These are phyloP conservation scores for Tylopilus plumbeoviolaceoides DNA, from an alignment of 768 basidiomycete genomes.

Conservation along the genomic window DNA sequence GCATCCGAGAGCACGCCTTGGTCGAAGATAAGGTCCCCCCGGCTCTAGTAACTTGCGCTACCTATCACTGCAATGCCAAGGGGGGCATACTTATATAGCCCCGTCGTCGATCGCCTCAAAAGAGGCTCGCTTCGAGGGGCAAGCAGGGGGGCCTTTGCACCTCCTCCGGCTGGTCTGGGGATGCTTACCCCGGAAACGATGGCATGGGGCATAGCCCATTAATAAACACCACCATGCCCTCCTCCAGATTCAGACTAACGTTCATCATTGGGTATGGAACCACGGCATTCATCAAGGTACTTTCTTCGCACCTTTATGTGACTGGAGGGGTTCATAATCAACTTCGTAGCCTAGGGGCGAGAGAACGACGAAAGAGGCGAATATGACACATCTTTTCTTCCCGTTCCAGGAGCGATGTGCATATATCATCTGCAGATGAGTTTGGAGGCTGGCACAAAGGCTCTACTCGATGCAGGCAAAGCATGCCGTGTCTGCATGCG, in stretches of 20 bases:
- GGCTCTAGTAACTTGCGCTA: too few relatives aligned
- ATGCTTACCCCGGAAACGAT: neutral
- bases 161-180: neutral
- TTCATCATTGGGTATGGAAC: constrained; percentile 73
- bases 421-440: neutral
- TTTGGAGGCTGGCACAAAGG: constrained; percentile 75
- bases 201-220: neutral
- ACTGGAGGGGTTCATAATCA: neutral
- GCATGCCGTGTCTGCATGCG: neutral
- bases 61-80: too few relatives aligned
- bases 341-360: constrained; percentile 53
- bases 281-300: constrained; percentile 75
- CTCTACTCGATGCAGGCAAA: constrained; percentile 74
- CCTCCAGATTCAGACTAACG: constrained; percentile 25
- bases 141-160: neutral
- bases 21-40: too few relatives aligned
- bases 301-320: neutral
- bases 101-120: neutral
- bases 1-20: too few relatives aligned
- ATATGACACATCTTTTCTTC: neutral
- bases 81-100: too few relatives aligned
- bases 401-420: neutral
- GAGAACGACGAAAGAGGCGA: constrained; percentile 63
- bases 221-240: neutral
- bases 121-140: too few relatives aligned